A percentile compares a stretch with the other conserved stretches of the same genome.
These are phyloP conservation scores for Neonectria sp. DNA, from an alignment of 2,329 filamentous ascomycete species.

Conservation along the genomic window DNA sequence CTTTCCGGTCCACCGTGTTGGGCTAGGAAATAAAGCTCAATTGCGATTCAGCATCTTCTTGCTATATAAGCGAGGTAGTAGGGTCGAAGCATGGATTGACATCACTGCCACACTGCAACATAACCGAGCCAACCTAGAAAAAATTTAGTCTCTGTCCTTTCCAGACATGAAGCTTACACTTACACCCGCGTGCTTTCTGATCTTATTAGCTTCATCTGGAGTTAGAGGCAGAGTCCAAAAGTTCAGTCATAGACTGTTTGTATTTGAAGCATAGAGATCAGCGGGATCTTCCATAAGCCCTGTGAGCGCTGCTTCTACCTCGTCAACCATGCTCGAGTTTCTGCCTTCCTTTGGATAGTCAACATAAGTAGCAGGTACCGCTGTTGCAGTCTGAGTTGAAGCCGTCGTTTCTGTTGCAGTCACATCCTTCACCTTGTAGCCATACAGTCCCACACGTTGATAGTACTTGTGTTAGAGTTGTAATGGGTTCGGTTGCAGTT, in stretches of 20 bases:
- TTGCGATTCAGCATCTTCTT: neutral
- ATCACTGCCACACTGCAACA: neutral
- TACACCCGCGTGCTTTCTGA: neutral
- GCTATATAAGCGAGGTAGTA: neutral
- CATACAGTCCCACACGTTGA: slow-evolving; percentile 3
- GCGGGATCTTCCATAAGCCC: neutral
- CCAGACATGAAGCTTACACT: neutral
- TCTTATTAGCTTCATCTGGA: neutral
- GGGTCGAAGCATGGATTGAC: slow-evolving; percentile 5
- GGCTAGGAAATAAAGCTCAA: slow-evolving; percentile 16
- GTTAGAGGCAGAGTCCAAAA: slow-evolving; percentile 1
- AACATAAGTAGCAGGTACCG: neutral
- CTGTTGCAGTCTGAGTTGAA: slow-evolving; percentile 2
- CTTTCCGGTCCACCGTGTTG: neutral
- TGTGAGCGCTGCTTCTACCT: neutral
- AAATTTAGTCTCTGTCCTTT: too few species aligned
- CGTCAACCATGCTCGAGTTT: slow-evolving; percentile 1
- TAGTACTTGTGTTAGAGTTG: neutral
- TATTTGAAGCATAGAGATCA: slow-evolving; percentile 1
- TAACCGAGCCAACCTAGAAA: slow-evolving; percentile 1
- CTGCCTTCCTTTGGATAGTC: slow-evolving; percentile 12
- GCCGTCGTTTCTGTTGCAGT: slow-evolving; percentile 1
- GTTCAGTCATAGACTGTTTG: neutral
- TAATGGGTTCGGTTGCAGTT: neutral
- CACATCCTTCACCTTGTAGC: neutral